Conservation (phyloP, 2,329 filamentous ascomycete species). For the Venturia asperata region DNA sequence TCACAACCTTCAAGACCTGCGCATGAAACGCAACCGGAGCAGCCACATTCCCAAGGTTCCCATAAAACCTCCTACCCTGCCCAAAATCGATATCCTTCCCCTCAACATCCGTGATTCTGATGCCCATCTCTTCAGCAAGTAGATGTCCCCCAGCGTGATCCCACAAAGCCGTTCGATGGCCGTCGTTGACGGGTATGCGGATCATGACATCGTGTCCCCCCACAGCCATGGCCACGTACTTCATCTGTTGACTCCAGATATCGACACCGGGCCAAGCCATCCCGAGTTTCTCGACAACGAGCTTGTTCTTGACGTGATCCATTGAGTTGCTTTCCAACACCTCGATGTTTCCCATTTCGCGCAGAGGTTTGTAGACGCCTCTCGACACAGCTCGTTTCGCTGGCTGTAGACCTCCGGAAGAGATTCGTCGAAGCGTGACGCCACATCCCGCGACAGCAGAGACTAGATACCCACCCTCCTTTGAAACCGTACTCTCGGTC, state of each 20-base stretch:
- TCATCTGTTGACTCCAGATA: conserved; percentile 48
- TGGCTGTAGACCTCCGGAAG: not conserved
- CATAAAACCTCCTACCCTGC: conserved; percentile 34
- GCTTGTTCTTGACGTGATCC: conserved; percentile 5
- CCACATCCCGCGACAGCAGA: conserved; percentile 44
- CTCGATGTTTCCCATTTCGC: conserved; percentile 9
- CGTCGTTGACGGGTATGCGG: conserved; percentile 39
- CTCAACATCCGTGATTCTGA: conserved; percentile 44
- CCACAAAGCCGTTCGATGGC: conserved; percentile 46
- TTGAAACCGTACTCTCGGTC: conserved; percentile 28
- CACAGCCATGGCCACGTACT: conserved; percentile 46
- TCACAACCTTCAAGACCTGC: conserved; percentile 20
- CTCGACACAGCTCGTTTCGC: not conserved
- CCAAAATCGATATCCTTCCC: conserved; percentile 45
- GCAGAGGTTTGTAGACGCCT: not conserved
- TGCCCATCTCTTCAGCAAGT: conserved; percentile 45
- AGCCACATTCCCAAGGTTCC: conserved; percentile 37
- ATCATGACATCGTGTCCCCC: conserved; percentile 45
- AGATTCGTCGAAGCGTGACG: conserved; percentile 24
- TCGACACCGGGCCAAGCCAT: conserved; percentile 43
- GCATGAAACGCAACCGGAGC: conserved; percentile 34
- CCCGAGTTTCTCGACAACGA: conserved; percentile 32
- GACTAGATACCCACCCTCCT: conserved; percentile 38
- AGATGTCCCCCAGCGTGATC: conserved; percentile 50
- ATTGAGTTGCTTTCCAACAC: conserved; percentile 7